These are phyloP conservation scores for Eucalyptus tenuipes DNA, from an alignment of 345 rosid genomes.

Conservation along the genomic window DNA sequence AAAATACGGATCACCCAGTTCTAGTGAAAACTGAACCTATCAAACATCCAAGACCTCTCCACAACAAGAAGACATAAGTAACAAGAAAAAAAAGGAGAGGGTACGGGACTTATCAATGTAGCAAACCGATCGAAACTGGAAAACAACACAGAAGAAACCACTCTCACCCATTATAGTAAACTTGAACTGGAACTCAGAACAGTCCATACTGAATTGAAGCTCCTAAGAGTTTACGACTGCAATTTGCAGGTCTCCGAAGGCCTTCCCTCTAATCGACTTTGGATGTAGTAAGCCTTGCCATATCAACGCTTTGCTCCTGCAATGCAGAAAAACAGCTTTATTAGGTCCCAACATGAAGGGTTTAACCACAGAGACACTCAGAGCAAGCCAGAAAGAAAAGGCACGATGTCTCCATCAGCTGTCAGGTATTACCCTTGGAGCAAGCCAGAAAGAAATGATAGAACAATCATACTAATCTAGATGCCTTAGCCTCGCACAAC, in stretches of 20 bases:
- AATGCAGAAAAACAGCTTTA: background rate
- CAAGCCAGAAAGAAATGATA: too few species aligned
- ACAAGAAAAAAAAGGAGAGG: background rate
- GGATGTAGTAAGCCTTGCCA: background rate
- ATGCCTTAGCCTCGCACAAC: too few species aligned
- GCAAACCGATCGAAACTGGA: background rate
- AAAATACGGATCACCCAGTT: background rate
- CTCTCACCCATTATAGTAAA: background rate
- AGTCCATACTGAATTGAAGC: background rate
- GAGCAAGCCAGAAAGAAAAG: too few species aligned
- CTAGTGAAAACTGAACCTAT: background rate
- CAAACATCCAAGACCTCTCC: background rate
- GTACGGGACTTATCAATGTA: background rate
- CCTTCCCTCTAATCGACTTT: conserved; percentile 5
- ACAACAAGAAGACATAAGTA: background rate
- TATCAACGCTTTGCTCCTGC: conserved; percentile 88
- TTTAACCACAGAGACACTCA: background rate
- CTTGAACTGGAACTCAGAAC: background rate
- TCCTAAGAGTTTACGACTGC: conserved; percentile 15
- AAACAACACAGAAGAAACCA: background rate
- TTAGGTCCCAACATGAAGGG: background rate
- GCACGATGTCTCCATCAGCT: too few species aligned
- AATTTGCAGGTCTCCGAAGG: background rate
- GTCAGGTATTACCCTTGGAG: too few species aligned
- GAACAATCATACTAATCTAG: too few species aligned